These are phyloP conservation scores for Paraphaeosphaeria minitans DNA, from an alignment of 2,329 filamentous ascomycete genomes.

Conservation along the genomic window DNA sequence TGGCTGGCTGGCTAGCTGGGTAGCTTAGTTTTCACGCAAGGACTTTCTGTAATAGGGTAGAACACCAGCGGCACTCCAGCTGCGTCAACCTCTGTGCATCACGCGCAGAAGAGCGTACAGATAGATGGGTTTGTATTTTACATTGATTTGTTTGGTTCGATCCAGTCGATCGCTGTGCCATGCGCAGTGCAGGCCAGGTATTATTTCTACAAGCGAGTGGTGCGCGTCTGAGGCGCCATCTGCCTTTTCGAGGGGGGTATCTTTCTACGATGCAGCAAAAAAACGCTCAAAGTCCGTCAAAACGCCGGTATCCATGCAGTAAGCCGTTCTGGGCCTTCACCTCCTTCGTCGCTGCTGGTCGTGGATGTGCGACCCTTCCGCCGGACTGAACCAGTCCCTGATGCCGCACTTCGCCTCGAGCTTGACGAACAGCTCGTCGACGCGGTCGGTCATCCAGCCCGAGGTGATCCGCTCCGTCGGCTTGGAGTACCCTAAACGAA, in stretches of 20 bases:
- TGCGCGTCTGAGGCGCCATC: constrained; percentile 19
- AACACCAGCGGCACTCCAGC: neutral
- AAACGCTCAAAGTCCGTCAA: constrained; percentile 13
- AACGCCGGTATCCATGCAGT: constrained; percentile 4
- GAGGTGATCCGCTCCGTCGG: constrained; percentile 32
- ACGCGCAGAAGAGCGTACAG: too few relatives aligned
- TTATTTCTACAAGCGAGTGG: constrained; percentile 16
- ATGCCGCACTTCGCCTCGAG: constrained; percentile 41
- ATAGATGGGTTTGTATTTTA: neutral
- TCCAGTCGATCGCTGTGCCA: neutral
- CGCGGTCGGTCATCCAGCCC: constrained; percentile 46
- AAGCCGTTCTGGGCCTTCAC: neutral
- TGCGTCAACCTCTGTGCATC: neutral
- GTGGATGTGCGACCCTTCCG: constrained; percentile 14
- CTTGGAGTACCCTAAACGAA: constrained; percentile 40
- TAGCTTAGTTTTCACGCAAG: neutral
- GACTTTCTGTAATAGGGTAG: neutral
- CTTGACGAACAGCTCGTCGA: constrained; percentile 38
- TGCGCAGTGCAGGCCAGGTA: neutral
- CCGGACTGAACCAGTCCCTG: constrained; percentile 41
- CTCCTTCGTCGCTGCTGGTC: constrained; percentile 17
- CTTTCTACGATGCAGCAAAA: constrained; percentile 14
- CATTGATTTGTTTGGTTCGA: constrained; percentile 3
- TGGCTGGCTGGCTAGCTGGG: neutral
- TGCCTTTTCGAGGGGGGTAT: constrained; percentile 16